These are phyloP conservation scores for Fusarium torulosum DNA, from an alignment of 2,329 filamentous ascomycete species.

Conservation along the genomic window DNA sequence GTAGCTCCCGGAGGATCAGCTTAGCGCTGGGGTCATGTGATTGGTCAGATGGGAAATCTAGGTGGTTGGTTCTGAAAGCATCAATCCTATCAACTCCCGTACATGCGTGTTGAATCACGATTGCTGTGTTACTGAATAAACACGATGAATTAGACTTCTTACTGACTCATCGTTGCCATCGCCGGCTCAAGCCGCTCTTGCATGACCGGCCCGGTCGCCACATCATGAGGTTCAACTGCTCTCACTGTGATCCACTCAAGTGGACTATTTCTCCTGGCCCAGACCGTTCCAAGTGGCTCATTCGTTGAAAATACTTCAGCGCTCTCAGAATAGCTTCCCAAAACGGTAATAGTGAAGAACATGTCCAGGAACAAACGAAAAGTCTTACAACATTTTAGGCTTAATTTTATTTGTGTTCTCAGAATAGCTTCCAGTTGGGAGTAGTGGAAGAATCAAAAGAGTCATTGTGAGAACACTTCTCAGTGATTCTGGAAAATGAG, in stretches of 20 bases:
- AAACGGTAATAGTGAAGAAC: conserved; percentile 5
- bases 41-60: conserved; percentile 8
- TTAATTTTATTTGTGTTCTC: not conserved
- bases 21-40: conserved; percentile 24
- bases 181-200: not conserved
- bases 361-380: not conserved
- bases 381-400: not conserved
- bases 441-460: not conserved
- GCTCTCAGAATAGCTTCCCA: conserved; percentile 21
- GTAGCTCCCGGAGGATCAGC: conserved; percentile 15
- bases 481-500: not conserved
- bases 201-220: not conserved
- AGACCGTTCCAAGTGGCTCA: not conserved
- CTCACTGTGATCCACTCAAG: not conserved
- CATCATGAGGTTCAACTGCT: not conserved
- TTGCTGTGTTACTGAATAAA: not conserved
- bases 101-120: not conserved
- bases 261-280: not conserved
- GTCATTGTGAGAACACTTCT: not conserved
- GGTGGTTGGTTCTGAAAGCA: conserved; percentile 9
- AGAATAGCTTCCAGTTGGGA: not conserved
- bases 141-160: not conserved
- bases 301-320: not conserved
- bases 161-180: not conserved
- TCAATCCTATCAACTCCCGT: not conserved